These are phyloP conservation scores for Pichia sp. DNA, from an alignment of 1,139 yeast species.

Conservation along the genomic window DNA sequence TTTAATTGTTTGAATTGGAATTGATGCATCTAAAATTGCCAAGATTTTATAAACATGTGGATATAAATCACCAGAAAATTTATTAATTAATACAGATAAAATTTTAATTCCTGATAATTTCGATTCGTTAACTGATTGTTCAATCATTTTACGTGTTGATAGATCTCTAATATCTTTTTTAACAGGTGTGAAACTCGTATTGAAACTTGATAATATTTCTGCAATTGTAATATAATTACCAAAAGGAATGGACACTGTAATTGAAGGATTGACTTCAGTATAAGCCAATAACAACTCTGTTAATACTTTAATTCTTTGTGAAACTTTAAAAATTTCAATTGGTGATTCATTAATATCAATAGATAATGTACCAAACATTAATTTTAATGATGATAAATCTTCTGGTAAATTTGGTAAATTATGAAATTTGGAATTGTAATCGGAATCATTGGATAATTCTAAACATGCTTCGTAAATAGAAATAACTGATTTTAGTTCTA, in stretches of 20 bases:
- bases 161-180: slow-evolving; percentile 51
- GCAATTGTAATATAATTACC: slow-evolving; percentile 45
- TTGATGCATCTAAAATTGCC: slow-evolving; percentile 51
- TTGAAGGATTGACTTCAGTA: slow-evolving; percentile 42
- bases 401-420: slow-evolving; percentile 22
- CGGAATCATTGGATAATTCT: slow-evolving; percentile 50
- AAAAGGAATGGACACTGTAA: slow-evolving; percentile 42
- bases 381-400: slow-evolving; percentile 13
- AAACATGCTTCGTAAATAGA: slow-evolving; percentile 52
- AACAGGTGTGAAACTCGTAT: slow-evolving; percentile 47
- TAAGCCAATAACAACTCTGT: slow-evolving; percentile 38
- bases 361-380: slow-evolving; percentile 41
- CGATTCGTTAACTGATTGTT: slow-evolving; percentile 36
- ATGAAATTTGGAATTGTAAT: slow-evolving; percentile 27
- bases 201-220: slow-evolving; percentile 49
- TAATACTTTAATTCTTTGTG: slow-evolving; percentile 44
- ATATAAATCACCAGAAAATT: slow-evolving; percentile 41
- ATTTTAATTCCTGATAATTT: slow-evolving; percentile 42
- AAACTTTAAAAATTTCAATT: slow-evolving; percentile 42
- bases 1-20: slow-evolving; percentile 27
- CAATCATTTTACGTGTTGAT: slow-evolving; percentile 37
- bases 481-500: slow-evolving; percentile 48
- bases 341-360: slow-evolving; percentile 53
- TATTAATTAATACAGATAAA: slow-evolving; percentile 34
- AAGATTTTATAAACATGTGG: slow-evolving; percentile 45